phyloP scores from a whole-genome alignment of 2,329 filamentous ascomycete genomes.

The Xylariaceae sp. region DNA sequence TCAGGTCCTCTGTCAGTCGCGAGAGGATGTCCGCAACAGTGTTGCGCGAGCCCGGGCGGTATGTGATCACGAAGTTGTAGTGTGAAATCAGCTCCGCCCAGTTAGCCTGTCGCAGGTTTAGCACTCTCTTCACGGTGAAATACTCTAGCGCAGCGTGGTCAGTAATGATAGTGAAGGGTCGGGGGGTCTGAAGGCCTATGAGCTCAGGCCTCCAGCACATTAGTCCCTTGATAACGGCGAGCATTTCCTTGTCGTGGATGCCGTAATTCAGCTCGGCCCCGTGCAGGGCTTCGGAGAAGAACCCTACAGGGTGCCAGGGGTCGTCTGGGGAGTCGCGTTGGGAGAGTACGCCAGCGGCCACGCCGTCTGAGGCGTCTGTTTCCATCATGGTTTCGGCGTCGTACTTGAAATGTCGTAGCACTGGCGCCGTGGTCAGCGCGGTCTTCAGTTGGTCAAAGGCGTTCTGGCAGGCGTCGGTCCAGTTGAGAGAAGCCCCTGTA shows the following conservation, averaged over 20 bases:
- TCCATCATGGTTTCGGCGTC: not conserved
- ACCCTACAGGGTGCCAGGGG: not conserved
- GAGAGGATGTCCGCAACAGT: not conserved
- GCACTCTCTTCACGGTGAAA: not conserved
- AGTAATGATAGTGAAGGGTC: not conserved
- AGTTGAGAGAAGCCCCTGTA: not conserved
- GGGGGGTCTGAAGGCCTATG: not conserved
- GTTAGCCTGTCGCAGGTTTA: conserved; percentile 1
- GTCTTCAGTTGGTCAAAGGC: not conserved
- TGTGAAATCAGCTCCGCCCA: not conserved
- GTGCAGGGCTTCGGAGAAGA: not conserved
- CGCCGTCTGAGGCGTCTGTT: not conserved
- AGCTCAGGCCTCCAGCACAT: not conserved
- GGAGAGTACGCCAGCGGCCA: not conserved
- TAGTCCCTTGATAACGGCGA: not conserved
- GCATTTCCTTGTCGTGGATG: conserved; percentile 6
- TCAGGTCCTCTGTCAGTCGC: not conserved
- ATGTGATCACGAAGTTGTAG: not conserved
- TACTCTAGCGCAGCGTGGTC: not conserved
- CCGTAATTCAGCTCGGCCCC: not conserved
- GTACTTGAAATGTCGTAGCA: not conserved
- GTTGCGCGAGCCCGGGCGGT: not conserved
- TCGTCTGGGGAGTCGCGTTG: not conserved
- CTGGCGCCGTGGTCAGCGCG: not conserved
- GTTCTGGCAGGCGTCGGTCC: not conserved